Conservation (phyloP, 1,284 basidiomycete species). For the Pholiota adiposa region DNA sequence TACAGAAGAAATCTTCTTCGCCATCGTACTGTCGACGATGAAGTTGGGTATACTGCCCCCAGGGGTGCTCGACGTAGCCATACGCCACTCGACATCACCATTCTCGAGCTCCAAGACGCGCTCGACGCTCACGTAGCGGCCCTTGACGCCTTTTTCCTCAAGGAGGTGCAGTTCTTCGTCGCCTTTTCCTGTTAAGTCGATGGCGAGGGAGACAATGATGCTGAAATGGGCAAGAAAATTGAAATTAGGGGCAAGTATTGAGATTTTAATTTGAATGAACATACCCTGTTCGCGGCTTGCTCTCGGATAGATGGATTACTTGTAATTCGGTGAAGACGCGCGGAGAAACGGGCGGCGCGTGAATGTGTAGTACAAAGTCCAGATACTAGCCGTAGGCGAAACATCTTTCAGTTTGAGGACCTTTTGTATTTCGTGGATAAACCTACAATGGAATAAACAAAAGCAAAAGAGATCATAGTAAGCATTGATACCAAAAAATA, state of each 20-base stretch:
- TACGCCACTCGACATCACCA: slow-evolving; percentile 74
- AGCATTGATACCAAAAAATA: background rate
- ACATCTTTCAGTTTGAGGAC: slow-evolving; percentile 63
- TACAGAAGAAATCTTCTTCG: slow-evolving; percentile 66
- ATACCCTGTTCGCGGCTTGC: slow-evolving; percentile 60
- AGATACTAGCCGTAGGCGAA: slow-evolving; percentile 66
- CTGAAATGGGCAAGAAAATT: slow-evolving; percentile 30
- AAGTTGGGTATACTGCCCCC: slow-evolving; percentile 72
- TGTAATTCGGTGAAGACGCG: slow-evolving; percentile 79
- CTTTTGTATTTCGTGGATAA: slow-evolving; percentile 66
- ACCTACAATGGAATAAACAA: slow-evolving; percentile 49
- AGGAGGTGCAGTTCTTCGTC: slow-evolving; percentile 61
- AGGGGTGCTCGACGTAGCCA: slow-evolving; percentile 78
- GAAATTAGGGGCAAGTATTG: no score
- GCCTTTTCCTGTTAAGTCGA: slow-evolving; percentile 55
- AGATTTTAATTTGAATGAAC: slow-evolving; percentile 20
- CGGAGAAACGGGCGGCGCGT: slow-evolving; percentile 68
- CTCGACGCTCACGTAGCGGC: slow-evolving; percentile 74
- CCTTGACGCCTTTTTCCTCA: slow-evolving; percentile 65
- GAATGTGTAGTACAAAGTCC: slow-evolving; percentile 76
- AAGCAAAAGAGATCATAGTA: background rate
- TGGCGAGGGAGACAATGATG: slow-evolving; percentile 71
- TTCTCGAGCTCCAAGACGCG: slow-evolving; percentile 63
- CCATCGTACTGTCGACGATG: slow-evolving; percentile 60
- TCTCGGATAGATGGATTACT: slow-evolving; percentile 53